A percentile compares a stretch with the other conserved stretches of the same genome.
phyloP scores from a whole-genome alignment of 2,329 filamentous ascomycete genomes.

The Fusarium musae region DNA sequence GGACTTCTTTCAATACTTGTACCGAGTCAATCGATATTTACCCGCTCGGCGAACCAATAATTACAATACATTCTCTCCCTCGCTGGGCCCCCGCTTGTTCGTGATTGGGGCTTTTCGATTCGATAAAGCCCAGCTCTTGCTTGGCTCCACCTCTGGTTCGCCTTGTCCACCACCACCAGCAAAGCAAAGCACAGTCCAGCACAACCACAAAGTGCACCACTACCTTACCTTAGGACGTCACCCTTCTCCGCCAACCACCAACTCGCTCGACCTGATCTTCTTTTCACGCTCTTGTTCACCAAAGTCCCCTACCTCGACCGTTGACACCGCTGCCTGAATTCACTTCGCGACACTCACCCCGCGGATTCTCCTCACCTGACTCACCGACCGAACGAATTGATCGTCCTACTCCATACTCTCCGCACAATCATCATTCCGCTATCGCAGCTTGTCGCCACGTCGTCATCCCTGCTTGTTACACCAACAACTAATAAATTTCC shows the following conservation, averaged over 20 bases:
- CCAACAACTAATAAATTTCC: neutral
- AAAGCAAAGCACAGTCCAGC: slow-evolving; percentile 2
- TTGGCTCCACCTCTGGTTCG: slow-evolving; percentile 36
- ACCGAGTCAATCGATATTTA: slow-evolving; percentile 3
- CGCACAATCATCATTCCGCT: slow-evolving; percentile 7
- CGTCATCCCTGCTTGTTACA: slow-evolving; percentile 17
- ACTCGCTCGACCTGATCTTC: slow-evolving; percentile 9
- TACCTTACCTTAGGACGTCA: slow-evolving; percentile 27
- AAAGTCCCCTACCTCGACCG: neutral
- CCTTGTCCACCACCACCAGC: slow-evolving; percentile 27
- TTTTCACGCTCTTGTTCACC: slow-evolving; percentile 12
- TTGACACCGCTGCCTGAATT: slow-evolving; percentile 6
- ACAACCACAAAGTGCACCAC: slow-evolving; percentile 12
- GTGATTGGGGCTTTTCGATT: slow-evolving; percentile 25
- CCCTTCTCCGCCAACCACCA: slow-evolving; percentile 22
- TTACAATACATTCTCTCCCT: slow-evolving; percentile 15
- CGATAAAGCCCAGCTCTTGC: slow-evolving; percentile 30
- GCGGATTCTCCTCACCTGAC: slow-evolving; percentile 1
- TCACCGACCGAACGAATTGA: slow-evolving; percentile 15
- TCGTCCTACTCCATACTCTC: slow-evolving; percentile 2
- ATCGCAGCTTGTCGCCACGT: slow-evolving; percentile 34
- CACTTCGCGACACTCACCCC: slow-evolving; percentile 10
- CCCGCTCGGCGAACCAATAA: slow-evolving; percentile 16
- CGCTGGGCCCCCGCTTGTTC: neutral
- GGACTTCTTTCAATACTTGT: neutral